Evolutionary conservation across 1,284 basidiomycete species (phyloP).

Genomic region (Irpex sp.): DNA sequence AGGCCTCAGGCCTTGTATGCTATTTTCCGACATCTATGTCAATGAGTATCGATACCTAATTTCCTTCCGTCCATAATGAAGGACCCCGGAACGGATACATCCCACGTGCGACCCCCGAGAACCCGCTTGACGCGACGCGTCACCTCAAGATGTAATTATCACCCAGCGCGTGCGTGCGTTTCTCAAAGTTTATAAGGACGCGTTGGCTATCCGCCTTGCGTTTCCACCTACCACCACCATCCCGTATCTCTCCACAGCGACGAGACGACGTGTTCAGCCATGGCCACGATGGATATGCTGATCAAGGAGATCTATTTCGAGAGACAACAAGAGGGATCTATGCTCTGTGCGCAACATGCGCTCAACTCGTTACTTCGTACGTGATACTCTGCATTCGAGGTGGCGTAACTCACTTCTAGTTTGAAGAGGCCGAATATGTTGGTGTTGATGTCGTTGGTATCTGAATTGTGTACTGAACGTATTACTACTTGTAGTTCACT

Average conservation of each 20-base stretch:
- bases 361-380: slow-evolving; percentile 74
- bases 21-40: no score
- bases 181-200: not conserved
- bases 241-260: not conserved
- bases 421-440: slow-evolving; percentile 66
- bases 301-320: slow-evolving; percentile 68
- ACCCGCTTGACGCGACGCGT: slow-evolving; percentile 7
- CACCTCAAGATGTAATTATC: not conserved
- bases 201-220: not conserved
- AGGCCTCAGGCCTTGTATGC: no score
- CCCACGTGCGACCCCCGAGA: not conserved
- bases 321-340: slow-evolving; percentile 67
- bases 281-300: slow-evolving; percentile 53
- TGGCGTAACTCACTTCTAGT: slow-evolving; percentile 5
- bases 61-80: not conserved
- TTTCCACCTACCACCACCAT: slow-evolving; percentile 7
- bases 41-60: no score
- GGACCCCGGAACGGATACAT: not conserved
- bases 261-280: slow-evolving; percentile 20
- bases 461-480: slow-evolving; percentile 6
- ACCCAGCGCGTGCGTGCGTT: not conserved
- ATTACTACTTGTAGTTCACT: slow-evolving; percentile 52
- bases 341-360: slow-evolving; percentile 84
- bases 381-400: slow-evolving; percentile 5
- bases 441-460: slow-evolving; percentile 19